Percentiles rank a stretch among this genome's conserved stretches.
Conservation (phyloP, 2,329 filamentous ascomycete genomes). For the Huntiella abstrusa region DNA sequence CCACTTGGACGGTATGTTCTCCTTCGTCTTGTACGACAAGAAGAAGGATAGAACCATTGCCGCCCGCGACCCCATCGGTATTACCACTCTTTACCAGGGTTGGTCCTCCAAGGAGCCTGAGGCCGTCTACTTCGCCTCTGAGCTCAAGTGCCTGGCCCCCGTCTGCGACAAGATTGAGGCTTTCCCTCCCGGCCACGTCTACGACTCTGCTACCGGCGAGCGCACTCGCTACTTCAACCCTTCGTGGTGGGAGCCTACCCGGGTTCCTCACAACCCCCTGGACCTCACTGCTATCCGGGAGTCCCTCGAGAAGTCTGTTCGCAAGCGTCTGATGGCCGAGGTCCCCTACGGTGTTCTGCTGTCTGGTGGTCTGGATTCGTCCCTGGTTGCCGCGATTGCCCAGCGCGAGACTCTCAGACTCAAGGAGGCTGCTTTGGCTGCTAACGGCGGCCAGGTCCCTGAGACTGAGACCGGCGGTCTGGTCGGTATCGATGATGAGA, state of each 20-base stretch:
- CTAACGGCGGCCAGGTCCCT: slow-evolving; percentile 24
- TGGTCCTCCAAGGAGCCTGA: slow-evolving; percentile 67
- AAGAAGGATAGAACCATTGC: slow-evolving; percentile 79
- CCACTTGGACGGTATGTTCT: slow-evolving; percentile 97
- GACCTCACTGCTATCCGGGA: slow-evolving; percentile 69
- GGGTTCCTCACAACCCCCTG: slow-evolving; percentile 59
- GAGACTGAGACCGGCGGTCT: slow-evolving; percentile 47
- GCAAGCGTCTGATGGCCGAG: slow-evolving; percentile 96
- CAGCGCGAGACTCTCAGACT: slow-evolving; percentile 76
- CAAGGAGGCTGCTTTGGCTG: slow-evolving; percentile 41
- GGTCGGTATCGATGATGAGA: slow-evolving; percentile 85
- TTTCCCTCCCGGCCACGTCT: slow-evolving; percentile 90
- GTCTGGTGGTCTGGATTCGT: slow-evolving; percentile 90
- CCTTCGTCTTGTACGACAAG: slow-evolving; percentile 95
- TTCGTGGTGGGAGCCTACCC: slow-evolving; percentile 72
- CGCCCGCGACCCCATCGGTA: slow-evolving; percentile 86
- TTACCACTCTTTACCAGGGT: slow-evolving; percentile 95
- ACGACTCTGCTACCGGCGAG: slow-evolving; percentile 78
- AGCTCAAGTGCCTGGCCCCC: slow-evolving; percentile 80
- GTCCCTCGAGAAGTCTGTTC: slow-evolving; percentile 73
- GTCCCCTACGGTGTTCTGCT: slow-evolving; percentile 93
- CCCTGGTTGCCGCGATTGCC: slow-evolving; percentile 83
- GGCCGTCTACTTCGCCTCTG: slow-evolving; percentile 87
- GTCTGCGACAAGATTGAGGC: slow-evolving; percentile 90
- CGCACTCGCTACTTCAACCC: slow-evolving; percentile 81